Percentiles rank a stretch among this genome's conserved stretches.
Conservation (phyloP, 495 filamentous ascomycete genomes). For the Aspergillus baeticus region DNA sequence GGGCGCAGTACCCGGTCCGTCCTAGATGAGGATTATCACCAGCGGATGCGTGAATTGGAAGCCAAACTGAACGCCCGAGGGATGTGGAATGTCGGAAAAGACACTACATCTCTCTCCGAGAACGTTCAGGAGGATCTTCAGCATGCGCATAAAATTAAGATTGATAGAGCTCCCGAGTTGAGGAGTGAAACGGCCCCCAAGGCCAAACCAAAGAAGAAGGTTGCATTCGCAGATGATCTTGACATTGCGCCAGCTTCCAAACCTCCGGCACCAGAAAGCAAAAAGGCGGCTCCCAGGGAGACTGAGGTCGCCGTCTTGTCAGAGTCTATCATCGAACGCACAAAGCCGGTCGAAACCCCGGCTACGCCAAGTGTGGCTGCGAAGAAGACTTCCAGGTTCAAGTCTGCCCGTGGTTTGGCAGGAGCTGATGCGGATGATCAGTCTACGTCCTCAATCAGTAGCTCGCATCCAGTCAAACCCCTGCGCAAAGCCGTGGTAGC, state of each 20-base stretch:
- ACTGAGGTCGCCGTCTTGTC: conserved; percentile 32
- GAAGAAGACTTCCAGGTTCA: conserved; percentile 47
- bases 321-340: conserved; percentile 50
- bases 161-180: conserved; percentile 11
- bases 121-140: conserved; percentile 33
- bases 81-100: conserved; percentile 53
- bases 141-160: conserved; percentile 21
- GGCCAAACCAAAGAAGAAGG: conserved; percentile 61
- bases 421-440: conserved; percentile 8
- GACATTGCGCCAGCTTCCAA: conserved; percentile 61
- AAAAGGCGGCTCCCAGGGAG: conserved; percentile 36
- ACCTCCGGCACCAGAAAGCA: conserved; percentile 25
- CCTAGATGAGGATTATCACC: conserved; percentile 68
- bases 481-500: conserved; percentile 15
- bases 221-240: conserved; percentile 74
- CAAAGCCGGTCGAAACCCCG: conserved; percentile 21
- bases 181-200: conserved; percentile 14
- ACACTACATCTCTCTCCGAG: conserved; percentile 32
- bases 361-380: conserved; percentile 21
- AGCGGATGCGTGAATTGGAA: conserved; percentile 82
- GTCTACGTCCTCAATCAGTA: conserved; percentile 9
- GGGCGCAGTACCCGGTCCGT: conserved; percentile 64
- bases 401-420: conserved; percentile 28
- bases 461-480: conserved; percentile 15
- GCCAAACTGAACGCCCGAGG: conserved; percentile 60